These are phyloP conservation scores for Daedalea quercina DNA, from an alignment of 768 basidiomycete genomes.

Conservation along the genomic window DNA sequence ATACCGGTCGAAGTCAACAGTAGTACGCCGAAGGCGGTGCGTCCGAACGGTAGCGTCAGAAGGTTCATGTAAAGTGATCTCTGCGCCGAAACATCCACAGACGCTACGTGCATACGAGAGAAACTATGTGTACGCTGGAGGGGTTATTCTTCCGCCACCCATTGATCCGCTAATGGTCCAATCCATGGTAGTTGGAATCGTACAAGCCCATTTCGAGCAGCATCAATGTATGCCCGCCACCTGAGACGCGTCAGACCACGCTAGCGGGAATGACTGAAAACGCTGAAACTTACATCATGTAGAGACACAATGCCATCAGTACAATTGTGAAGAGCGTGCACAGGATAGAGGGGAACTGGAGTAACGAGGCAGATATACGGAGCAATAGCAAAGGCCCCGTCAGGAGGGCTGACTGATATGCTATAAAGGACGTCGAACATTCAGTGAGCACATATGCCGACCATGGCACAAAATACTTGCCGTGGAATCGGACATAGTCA, in stretches of 20 bases:
- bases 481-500: constrained; percentile 74
- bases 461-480: constrained; percentile 30
- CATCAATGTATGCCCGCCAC: constrained; percentile 46
- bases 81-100: too few relatives aligned
- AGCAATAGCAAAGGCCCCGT: constrained; percentile 55
- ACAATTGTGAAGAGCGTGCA: constrained; percentile 40
- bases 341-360: constrained; percentile 49
- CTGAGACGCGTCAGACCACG: constrained; percentile 21
- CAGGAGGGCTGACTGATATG: constrained; percentile 73
- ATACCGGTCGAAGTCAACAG: too few relatives aligned
- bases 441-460: background rate
- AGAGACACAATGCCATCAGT: constrained; percentile 34
- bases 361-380: constrained; percentile 46
- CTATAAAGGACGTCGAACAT: constrained; percentile 30
- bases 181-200: constrained; percentile 57
- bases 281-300: constrained; percentile 59
- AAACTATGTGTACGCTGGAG: too few relatives aligned
- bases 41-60: too few relatives aligned
- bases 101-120: too few relatives aligned
- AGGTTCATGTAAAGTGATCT: too few relatives aligned
- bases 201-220: constrained; percentile 42
- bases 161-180: constrained; percentile 59
- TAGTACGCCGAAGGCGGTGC: too few relatives aligned
- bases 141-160: constrained; percentile 55
- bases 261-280: background rate